A percentile compares a stretch with the other conserved stretches of the same genome.
Conservation (phyloP, 306 rosid species). For the Vachellia collinsii region DNA sequence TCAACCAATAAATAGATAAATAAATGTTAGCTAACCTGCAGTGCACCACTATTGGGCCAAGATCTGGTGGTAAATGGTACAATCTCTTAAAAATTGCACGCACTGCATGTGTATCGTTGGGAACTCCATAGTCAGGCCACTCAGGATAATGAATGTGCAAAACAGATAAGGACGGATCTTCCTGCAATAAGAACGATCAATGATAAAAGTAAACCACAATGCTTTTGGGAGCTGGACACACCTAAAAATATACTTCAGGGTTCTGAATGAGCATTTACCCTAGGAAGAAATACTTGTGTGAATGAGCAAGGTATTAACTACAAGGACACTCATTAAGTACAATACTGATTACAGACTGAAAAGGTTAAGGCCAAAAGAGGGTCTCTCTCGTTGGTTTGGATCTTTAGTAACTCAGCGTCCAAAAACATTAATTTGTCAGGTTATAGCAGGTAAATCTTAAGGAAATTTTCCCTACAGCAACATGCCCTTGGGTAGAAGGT, state of each 20-base stretch:
- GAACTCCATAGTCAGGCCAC: slow-evolving; percentile 98
- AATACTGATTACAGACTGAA: neutral
- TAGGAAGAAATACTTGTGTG: neutral
- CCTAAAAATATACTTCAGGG: no score
- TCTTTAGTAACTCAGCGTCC: neutral
- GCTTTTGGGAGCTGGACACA: no score
- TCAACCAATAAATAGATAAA: neutral
- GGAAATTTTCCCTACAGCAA: neutral
- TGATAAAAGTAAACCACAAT: slow-evolving; percentile 27
- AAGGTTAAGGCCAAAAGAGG: neutral
- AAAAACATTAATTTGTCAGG: neutral
- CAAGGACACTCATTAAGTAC: neutral
- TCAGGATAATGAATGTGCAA: slow-evolving; percentile 88
- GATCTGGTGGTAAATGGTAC: slow-evolving; percentile 59
- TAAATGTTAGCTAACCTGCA: slow-evolving; percentile 69
- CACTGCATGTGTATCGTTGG: slow-evolving; percentile 65
- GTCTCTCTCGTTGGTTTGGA: neutral
- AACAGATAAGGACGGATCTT: slow-evolving; percentile 64
- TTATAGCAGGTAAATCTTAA: neutral
- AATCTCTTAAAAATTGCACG: slow-evolving; percentile 75
- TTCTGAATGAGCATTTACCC: no score
- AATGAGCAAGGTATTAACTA: neutral
- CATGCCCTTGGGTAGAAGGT: neutral
- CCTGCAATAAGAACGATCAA: slow-evolving; percentile 52
- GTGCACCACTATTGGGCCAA: slow-evolving; percentile 86